Percentiles rank a stretch among this genome's conserved stretches.
Conservation (phyloP, 495 filamentous ascomycete species). For the Neurospora sp. region DNA sequence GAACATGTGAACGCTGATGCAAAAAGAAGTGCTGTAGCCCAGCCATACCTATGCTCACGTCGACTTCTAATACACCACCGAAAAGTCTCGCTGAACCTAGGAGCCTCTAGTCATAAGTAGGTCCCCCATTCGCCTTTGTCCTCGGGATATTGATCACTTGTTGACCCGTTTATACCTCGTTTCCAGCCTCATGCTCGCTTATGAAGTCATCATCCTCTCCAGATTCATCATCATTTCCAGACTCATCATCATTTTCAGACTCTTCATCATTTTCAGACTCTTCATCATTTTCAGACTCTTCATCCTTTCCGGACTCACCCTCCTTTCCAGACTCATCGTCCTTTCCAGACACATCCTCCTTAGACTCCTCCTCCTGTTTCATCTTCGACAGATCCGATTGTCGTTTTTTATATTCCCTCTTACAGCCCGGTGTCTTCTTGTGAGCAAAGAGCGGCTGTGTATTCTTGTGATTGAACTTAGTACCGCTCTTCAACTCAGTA, state of each 20-base stretch:
- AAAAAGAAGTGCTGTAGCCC: too few relatives aligned
- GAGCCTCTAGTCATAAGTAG: neutral
- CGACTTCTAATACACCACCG: neutral
- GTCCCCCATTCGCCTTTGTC: neutral
- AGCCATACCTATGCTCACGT: neutral
- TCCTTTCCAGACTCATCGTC: neutral
- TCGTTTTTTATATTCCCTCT: neutral
- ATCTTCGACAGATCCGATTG: neutral
- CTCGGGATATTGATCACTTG: neutral
- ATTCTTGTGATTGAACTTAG: neutral
- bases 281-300: neutral
- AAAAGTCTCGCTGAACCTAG: neutral
- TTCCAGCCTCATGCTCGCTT: neutral
- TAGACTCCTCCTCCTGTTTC: neutral
- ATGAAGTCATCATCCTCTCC: neutral
- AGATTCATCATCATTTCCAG: neutral
- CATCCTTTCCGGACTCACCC: neutral
- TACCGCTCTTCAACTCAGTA: neutral
- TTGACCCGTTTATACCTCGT: neutral
- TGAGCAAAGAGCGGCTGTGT: neutral
- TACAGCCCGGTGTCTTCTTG: neutral
- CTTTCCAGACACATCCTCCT: neutral
- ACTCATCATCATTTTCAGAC: neutral
- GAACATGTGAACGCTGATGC: neutral
- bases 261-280: neutral